Evolutionary conservation across 2,329 filamentous ascomycete genomes (phyloP), one percentile per base, ranked within the genome.

Genomic region (Akanthomyces lecanii): DNA sequence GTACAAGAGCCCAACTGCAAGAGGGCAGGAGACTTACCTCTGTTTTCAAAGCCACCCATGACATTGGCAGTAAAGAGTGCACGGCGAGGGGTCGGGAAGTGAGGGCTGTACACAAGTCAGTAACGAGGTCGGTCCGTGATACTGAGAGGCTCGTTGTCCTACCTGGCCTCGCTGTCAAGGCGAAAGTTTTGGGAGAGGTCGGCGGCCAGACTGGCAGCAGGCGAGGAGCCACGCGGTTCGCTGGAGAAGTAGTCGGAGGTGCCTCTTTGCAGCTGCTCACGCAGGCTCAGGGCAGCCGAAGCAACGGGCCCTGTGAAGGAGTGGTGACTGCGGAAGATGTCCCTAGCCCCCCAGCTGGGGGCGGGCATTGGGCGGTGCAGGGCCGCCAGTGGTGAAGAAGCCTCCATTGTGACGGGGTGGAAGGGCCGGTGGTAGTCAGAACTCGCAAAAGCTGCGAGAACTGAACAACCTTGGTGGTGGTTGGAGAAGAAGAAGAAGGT

Each of bases 141-240:
- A 14, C 52, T 30, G 8, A 36, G 58, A 42, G 25, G 23, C 61
- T 36, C 61, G 66, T 66, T 66, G 65, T 79, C 84, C 69, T 81
- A 97, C 94, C 93, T 97, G 72, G 89, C 75, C 62, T 86, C 82
- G 65, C 78, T 92, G 77, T 97, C 93, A 74, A 98, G 90, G 74
- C 94, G 90, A 75, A 98, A 96, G 80, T 98, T 99, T 74, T 97
- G 92, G 64, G 93, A 97, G 70, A 98, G 83, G 77, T 99, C 95
- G 66, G 92, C 93, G 48, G 93, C 94, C 69, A 99, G 81, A 72
- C 91, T 96, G 59, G 92, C 88, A 42, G 92, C 93, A 6, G 95
- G 95, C 63, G 95, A 99, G 23, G 93, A 96, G 55, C 92, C 91
- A 68, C 87, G 86, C 71, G 91, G 81, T 59, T 89, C 84, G 73